Percentiles rank a stretch among this genome's conserved stretches.
These are phyloP conservation scores for Albugo candida DNA, from an alignment of 352 stramenopile genomes.

Conservation along the genomic window DNA sequence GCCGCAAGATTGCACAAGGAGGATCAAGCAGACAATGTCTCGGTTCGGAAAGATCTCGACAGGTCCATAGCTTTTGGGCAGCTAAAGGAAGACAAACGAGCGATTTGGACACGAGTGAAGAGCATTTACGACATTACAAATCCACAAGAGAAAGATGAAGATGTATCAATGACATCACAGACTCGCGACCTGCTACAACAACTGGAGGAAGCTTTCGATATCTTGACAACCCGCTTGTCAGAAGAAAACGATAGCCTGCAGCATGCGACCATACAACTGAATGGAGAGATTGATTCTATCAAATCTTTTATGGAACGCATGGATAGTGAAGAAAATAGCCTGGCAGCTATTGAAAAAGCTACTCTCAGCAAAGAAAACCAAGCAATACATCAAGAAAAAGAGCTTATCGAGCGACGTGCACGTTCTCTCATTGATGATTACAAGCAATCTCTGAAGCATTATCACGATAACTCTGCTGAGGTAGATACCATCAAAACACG, in stretches of 20 bases:
- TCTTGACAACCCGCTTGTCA: conserved; percentile 67
- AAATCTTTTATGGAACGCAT: conserved; percentile 80
- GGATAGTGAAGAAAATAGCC: conserved; percentile 68
- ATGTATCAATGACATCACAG: conserved; percentile 83
- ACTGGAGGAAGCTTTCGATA: conserved; percentile 72
- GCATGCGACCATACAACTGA: conserved; percentile 62
- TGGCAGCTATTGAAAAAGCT: conserved; percentile 64
- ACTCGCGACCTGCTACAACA: conserved; percentile 73
- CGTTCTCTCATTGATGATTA: conserved; percentile 71
- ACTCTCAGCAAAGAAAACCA: conserved; percentile 73
- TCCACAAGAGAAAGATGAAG: conserved; percentile 77
- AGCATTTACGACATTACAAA: conserved; percentile 67
- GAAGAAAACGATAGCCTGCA: conserved; percentile 73
- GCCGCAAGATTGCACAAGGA: conserved; percentile 67
- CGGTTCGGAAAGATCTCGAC: conserved; percentile 38
- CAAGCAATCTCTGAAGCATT: conserved; percentile 72
- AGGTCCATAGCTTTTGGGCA: conserved; percentile 38
- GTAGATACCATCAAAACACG: conserved; percentile 66
- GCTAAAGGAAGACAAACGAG: conserved; percentile 71
- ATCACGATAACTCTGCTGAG: conserved; percentile 66
- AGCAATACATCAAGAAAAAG: conserved; percentile 48
- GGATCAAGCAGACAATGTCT: conserved; percentile 55
- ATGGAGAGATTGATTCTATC: conserved; percentile 74
- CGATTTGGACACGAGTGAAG: conserved; percentile 66
- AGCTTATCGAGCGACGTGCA: conserved; percentile 75